phyloP scores from a whole-genome alignment of 2,329 filamentous ascomycete genomes.

The Ceratocystis smalleyi region DNA sequence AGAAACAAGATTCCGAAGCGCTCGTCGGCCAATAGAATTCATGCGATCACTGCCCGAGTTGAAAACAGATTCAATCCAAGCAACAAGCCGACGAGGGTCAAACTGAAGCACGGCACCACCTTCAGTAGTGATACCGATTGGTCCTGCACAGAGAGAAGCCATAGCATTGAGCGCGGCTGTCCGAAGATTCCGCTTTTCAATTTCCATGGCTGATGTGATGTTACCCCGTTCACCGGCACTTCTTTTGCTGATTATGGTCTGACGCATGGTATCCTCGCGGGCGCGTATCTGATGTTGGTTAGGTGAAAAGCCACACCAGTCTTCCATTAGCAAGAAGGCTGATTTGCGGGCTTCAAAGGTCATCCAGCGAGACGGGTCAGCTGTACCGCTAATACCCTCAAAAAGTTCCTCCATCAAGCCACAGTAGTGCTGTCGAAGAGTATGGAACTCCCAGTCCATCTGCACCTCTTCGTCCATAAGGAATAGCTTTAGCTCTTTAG shows the following conservation, averaged over 20 bases:
- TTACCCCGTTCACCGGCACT: conserved; percentile 59
- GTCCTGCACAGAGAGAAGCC: conserved; percentile 77
- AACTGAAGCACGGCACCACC: conserved; percentile 80
- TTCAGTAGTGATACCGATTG: conserved; percentile 75
- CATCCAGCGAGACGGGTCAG: conserved; percentile 84
- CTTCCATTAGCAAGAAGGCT: conserved; percentile 91
- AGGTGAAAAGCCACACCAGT: conserved; percentile 95
- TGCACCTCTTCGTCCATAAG: conserved; percentile 90
- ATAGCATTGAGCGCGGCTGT: conserved; percentile 88
- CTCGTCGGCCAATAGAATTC: conserved; percentile 75
- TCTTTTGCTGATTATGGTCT: conserved; percentile 68
- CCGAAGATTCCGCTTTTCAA: conserved; percentile 83
- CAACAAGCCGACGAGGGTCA: conserved; percentile 78
- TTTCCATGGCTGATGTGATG: conserved; percentile 81
- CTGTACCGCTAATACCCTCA: conserved; percentile 72
- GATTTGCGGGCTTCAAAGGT: conserved; percentile 93
- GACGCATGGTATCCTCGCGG: conserved; percentile 74
- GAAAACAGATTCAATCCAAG: conserved; percentile 93
- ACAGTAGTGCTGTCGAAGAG: conserved; percentile 81
- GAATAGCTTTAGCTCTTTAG: conserved; percentile 84
- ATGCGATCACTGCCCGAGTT: conserved; percentile 80
- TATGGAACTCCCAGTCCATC: conserved; percentile 87
- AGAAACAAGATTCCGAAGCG: conserved; percentile 74
- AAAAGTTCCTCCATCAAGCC: conserved; percentile 86
- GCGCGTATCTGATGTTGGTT: conserved; percentile 71